phyloP scores from a whole-genome alignment of 169 alveolate species.

The Eimeria tenella region DNA sequence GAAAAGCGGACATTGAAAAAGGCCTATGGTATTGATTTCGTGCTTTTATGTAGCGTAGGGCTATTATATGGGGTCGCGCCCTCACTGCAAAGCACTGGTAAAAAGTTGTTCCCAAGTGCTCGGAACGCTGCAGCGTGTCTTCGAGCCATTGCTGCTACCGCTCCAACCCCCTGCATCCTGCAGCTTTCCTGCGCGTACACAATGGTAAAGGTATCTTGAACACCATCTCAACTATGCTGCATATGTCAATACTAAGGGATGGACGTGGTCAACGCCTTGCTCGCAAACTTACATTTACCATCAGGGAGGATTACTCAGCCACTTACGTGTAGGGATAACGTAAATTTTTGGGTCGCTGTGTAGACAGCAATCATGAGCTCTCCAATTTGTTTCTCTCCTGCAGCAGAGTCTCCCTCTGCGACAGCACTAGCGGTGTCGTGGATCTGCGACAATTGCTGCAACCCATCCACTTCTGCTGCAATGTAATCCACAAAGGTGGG shows the following conservation, averaged over 20 bases:
- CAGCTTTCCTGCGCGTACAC: constrained; percentile 57
- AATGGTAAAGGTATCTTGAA: neutral
- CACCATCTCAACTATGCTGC: neutral
- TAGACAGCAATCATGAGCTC: constrained; percentile 70
- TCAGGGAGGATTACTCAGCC: neutral
- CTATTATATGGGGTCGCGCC: neutral
- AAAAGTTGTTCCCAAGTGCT: constrained; percentile 65
- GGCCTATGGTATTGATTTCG: neutral
- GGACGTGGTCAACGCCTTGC: neutral
- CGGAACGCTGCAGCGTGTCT: constrained; percentile 50
- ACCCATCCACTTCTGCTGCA: constrained; percentile 57
- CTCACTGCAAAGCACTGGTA: constrained; percentile 71
- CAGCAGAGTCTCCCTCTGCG: neutral
- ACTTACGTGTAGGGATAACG: constrained; percentile 48
- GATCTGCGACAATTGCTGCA: constrained; percentile 1
- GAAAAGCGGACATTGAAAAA: neutral
- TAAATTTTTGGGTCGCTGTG: constrained; percentile 56
- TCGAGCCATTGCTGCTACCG: constrained; percentile 72
- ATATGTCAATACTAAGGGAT: too few relatives aligned
- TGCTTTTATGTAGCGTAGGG: neutral
- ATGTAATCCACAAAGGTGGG: constrained; percentile 53
- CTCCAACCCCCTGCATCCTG: constrained; percentile 69
- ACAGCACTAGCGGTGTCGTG: constrained; percentile 4
- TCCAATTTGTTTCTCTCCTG: constrained; percentile 23
- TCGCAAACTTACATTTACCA: neutral